Evolutionary conservation across 371 early-diverging fungal species (phyloP), one percentile per base, ranked within the genome.

Genomic region (Chytridium lagenaria): DNA sequence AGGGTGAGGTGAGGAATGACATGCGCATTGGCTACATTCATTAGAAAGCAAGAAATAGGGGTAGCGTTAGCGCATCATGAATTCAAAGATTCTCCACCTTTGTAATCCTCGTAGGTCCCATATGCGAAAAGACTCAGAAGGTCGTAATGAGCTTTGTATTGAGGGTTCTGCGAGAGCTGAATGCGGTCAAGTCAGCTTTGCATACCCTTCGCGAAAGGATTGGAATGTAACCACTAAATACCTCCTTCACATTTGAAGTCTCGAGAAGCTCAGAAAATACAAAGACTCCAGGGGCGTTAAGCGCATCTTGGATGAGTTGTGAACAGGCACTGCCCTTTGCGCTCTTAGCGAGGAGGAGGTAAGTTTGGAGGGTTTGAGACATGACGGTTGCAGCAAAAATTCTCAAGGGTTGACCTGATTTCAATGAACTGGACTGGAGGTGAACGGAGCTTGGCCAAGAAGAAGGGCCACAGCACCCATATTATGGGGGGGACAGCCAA

Each of bases 211-310:
- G n/a, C n/a, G n/a, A n/a, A n/a, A n/a, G n/a, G n/a, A n/a, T n/a
- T n/a, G n/a, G n/a, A n/a, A n/a, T n/a, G n/a, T n/a, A n/a, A n/a
- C n/a, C n/a, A n/a, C n/a, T n/a, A n/a, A n/a, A n/a, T 78, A 93
- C 93, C 79, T 91, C 90, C 36, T 83, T 80, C 30, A 95, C 84
- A 70, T 89, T 91, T 49, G 92, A 91, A 72, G 85, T 76, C 67
- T 91, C 88, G 28, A 92, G 83, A 0, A 95, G 78, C 71, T 95
- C 95, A 5, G 90, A 87, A 83, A 93, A 95, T 23, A 92, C 92
- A 80, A 88, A 90, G 23, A 94, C 88, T 50, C 92, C 92, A 33
- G 92, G 90, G 50, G 93, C 91, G 44, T 86, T 81, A 40, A 92
- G 77, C 0, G 80, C 92, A 77, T 95, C 93, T 70, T 84, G 81